Percentiles rank a stretch among this genome's conserved stretches.
Evolutionary conservation across 345 rosid genomes (phyloP).

Genomic region (Brassica cretica): DNA sequence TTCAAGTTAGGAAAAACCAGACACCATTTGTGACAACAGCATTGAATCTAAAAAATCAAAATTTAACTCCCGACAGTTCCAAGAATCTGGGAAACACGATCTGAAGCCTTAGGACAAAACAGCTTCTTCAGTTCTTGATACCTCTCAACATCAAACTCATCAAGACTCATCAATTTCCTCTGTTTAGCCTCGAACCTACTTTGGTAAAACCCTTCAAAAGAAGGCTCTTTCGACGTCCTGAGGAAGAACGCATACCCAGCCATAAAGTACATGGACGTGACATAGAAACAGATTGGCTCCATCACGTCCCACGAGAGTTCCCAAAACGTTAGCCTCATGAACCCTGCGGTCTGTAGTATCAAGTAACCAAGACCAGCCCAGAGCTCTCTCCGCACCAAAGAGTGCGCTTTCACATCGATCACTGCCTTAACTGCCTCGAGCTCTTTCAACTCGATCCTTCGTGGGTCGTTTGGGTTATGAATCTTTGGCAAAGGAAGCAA

Average conservation of each 20-base stretch:
- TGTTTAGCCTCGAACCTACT: constrained; percentile 71
- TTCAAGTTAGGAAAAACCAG: background rate
- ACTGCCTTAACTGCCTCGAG: constrained; percentile 54
- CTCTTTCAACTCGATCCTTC: constrained; percentile 58
- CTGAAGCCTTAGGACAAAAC: constrained; percentile 27
- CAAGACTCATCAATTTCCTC: constrained; percentile 50
- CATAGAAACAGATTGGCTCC: constrained; percentile 97
- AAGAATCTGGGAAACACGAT: constrained; percentile 33
- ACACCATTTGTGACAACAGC: constrained; percentile 33
- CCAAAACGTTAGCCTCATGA: constrained; percentile 98
- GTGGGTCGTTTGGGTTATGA: constrained; percentile 47
- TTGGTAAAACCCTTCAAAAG: constrained; percentile 84
- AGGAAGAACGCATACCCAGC: constrained; percentile 83
- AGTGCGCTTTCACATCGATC: constrained; percentile 60
- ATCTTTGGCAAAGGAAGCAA: constrained; percentile 56
- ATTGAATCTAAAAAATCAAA: constrained; percentile 19
- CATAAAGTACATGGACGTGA: constrained; percentile 75
- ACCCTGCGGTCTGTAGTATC: constrained; percentile 71
- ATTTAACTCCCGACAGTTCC: constrained; percentile 21
- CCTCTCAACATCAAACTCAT: constrained; percentile 57
- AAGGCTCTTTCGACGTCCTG: constrained; percentile 81
- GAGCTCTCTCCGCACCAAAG: constrained; percentile 67
- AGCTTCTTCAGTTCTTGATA: constrained; percentile 57
- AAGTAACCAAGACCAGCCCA: constrained; percentile 78
- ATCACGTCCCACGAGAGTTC: constrained; percentile 98